phyloP scores from a whole-genome alignment of 495 filamentous ascomycete genomes.

The Penicillium waksmanii region DNA sequence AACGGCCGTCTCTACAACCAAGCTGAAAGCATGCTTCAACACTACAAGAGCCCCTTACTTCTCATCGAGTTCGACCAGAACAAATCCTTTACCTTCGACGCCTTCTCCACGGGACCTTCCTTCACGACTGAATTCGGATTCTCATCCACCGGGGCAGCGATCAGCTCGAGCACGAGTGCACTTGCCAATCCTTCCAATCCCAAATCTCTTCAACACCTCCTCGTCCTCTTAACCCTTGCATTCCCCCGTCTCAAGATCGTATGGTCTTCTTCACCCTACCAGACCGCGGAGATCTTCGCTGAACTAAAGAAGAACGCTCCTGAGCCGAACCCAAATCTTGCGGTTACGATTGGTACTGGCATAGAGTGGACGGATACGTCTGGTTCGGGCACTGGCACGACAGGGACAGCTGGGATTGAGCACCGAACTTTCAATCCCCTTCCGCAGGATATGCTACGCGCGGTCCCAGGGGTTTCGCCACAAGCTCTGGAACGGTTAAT shows the following conservation, averaged over 20 bases:
- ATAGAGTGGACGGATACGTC: constrained; percentile 54
- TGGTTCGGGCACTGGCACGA: constrained; percentile 61
- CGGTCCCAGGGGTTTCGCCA: constrained; percentile 83
- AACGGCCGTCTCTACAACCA: constrained; percentile 92
- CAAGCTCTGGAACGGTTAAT: constrained; percentile 73
- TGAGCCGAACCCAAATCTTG: constrained; percentile 89
- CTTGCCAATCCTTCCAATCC: constrained; percentile 50
- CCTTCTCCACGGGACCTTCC: constrained; percentile 62
- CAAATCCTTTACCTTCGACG: constrained; percentile 95
- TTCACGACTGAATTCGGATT: constrained; percentile 64
- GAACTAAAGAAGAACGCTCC: constrained; percentile 84
- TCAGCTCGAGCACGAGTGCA: constrained; percentile 53
- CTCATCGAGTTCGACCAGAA: constrained; percentile 98
- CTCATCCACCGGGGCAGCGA: constrained; percentile 60
- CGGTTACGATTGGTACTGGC: constrained; percentile 81
- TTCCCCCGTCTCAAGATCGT: constrained; percentile 90
- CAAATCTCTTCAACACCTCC: constrained; percentile 84
- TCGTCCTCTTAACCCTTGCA: constrained; percentile 89
- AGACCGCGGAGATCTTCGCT: constrained; percentile 96
- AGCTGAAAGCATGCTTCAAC: constrained; percentile 88
- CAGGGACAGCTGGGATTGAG: constrained; percentile 53
- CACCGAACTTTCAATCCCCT: constrained; percentile 63
- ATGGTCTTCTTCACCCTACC: constrained; percentile 91
- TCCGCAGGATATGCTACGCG: constrained; percentile 84
- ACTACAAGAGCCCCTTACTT: constrained; percentile 90